Percentiles rank a stretch among this genome's conserved stretches.
Conservation (phyloP, 306 rosid genomes). For the Pyrus bretschneideri region DNA sequence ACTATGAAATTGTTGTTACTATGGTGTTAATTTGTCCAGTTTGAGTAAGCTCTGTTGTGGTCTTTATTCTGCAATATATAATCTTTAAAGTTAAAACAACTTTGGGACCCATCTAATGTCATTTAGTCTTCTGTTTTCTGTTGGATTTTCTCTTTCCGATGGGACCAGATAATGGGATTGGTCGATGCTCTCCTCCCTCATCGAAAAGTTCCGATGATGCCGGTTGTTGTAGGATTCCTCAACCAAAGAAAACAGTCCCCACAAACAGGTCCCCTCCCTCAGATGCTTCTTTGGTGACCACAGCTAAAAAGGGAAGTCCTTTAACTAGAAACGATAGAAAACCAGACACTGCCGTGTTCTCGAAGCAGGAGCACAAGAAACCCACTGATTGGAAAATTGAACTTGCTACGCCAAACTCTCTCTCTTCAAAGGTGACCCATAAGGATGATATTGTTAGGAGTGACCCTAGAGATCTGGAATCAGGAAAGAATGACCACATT, state of each 20-base stretch:
- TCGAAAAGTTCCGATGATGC: slow-evolving; percentile 32
- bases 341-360: slow-evolving; percentile 25
- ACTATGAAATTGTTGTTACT: background rate
- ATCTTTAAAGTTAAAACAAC: background rate
- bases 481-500: slow-evolving; percentile 20
- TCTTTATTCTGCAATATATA: background rate
- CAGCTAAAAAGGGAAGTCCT: slow-evolving; percentile 31
- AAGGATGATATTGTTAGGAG: slow-evolving; percentile 38
- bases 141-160: slow-evolving; percentile 11
- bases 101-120: background rate
- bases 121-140: background rate
- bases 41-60: background rate
- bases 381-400: slow-evolving; percentile 40
- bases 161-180: slow-evolving; percentile 46
- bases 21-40: background rate
- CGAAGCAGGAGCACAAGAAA: slow-evolving; percentile 39
- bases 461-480: slow-evolving; percentile 27
- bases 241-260: slow-evolving; percentile 51
- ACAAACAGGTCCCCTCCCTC: slow-evolving; percentile 59
- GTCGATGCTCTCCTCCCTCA: slow-evolving; percentile 29
- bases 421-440: slow-evolving; percentile 25
- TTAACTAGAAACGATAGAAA: slow-evolving; percentile 30
- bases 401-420: slow-evolving; percentile 31
- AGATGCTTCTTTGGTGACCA: slow-evolving; percentile 33
- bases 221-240: slow-evolving; percentile 32